A percentile compares a stretch with the other conserved stretches of the same genome.
Conservation (phyloP, 177 flowering plant genomes). For the Vitis hybrid region DNA sequence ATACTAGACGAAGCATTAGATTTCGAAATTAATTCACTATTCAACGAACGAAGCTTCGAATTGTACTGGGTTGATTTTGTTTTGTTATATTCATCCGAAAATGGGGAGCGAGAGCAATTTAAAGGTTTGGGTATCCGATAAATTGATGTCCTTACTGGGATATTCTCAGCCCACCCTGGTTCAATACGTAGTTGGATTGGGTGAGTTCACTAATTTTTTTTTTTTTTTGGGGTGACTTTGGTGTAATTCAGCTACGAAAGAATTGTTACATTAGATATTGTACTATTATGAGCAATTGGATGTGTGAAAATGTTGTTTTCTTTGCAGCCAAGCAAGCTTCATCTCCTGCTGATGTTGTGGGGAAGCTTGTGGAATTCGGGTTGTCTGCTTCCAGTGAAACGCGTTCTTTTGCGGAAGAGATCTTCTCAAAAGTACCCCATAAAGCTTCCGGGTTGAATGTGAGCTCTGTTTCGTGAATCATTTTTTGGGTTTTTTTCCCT, state of each 20-base stretch:
- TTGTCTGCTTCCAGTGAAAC: slow-evolving; percentile 59
- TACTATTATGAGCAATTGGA: not conserved
- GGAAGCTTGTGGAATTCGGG: slow-evolving; percentile 53
- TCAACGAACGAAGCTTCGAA: too few species aligned
- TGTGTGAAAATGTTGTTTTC: not conserved
- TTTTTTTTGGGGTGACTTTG: not conserved
- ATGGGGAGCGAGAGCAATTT: slow-evolving; percentile 59
- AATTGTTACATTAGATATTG: too few species aligned
- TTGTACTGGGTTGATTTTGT: too few species aligned
- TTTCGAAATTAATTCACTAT: too few species aligned
- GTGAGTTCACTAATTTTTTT: slow-evolving; percentile 32
- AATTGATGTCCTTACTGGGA: slow-evolving; percentile 64
- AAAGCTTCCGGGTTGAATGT: slow-evolving; percentile 64
- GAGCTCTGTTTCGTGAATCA: slow-evolving; percentile 18
- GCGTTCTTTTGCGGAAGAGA: slow-evolving; percentile 59
- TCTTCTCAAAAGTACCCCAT: slow-evolving; percentile 63
- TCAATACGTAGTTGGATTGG: slow-evolving; percentile 62
- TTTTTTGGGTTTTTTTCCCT: not conserved
- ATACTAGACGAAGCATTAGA: too few species aligned
- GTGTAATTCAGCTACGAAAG: not conserved
- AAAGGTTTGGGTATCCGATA: slow-evolving; percentile 81
- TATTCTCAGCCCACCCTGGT: slow-evolving; percentile 70
- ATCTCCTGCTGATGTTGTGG: slow-evolving; percentile 61
- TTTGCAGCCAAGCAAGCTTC: slow-evolving; percentile 71
- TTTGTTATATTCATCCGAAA: slow-evolving; percentile 1